These are phyloP conservation scores for Bruguiera parviflora DNA, from an alignment of 345 rosid genomes.

Conservation along the genomic window DNA sequence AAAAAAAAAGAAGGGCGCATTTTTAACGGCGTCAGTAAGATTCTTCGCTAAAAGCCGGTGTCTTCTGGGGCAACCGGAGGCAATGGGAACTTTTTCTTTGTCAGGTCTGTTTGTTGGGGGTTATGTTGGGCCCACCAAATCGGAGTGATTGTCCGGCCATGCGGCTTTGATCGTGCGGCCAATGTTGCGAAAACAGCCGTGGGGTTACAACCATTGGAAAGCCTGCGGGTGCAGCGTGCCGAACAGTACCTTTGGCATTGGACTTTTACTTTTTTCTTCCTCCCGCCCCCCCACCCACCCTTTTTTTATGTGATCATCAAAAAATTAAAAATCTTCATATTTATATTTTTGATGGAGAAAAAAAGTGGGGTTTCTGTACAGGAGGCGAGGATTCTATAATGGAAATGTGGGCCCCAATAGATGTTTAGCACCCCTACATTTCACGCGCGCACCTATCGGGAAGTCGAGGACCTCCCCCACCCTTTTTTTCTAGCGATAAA, in stretches of 20 bases:
- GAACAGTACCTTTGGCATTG: conserved; percentile 12
- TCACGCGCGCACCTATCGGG: too few relatives aligned
- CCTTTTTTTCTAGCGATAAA: too few relatives aligned
- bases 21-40: conserved; percentile 8
- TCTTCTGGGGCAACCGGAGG: too few relatives aligned
- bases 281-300: too few relatives aligned
- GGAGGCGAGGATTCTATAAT: too few relatives aligned
- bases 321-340: too few relatives aligned
- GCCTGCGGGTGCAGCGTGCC: conserved; percentile 8
- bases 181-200: neutral
- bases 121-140: neutral
- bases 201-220: neutral
- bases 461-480: too few relatives aligned
- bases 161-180: conserved; percentile 7
- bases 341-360: too few relatives aligned
- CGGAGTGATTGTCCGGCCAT: neutral
- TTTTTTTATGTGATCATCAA: neutral
- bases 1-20: neutral
- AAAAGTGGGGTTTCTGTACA: too few relatives aligned
- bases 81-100: conserved; percentile 4
- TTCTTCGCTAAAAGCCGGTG: neutral
- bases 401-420: too few relatives aligned
- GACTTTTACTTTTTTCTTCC: conserved; percentile 7
- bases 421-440: too few relatives aligned
- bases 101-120: too few relatives aligned